Evolutionary conservation across 2,329 filamentous ascomycete genomes (phyloP).

Genomic region (Metarhizium guizhouense): DNA sequence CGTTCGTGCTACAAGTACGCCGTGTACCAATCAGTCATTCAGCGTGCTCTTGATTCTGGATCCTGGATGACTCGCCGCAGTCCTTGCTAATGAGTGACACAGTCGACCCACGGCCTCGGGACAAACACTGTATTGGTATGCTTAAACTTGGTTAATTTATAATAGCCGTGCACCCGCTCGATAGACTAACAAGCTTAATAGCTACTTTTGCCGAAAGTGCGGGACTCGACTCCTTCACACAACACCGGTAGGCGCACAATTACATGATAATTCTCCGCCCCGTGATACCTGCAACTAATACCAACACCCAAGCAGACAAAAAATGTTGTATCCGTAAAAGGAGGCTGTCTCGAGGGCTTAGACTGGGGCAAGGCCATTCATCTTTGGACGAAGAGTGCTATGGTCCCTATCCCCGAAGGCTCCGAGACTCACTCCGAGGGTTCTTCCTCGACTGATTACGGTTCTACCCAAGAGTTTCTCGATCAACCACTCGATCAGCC

Average conservation of each 20-base stretch:
- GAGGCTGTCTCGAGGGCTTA: conserved; percentile 55
- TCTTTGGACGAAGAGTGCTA: conserved; percentile 59
- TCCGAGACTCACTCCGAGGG: conserved; percentile 48
- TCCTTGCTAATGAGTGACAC: background rate
- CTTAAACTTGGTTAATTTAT: background rate
- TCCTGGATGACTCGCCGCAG: background rate
- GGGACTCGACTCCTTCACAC: conserved; percentile 57
- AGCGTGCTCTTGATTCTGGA: background rate
- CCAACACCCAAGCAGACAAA: background rate
- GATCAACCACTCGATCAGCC: conserved; percentile 22
- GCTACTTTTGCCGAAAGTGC: conserved; percentile 59
- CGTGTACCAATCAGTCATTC: too few species aligned
- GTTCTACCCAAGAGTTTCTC: conserved; percentile 33
- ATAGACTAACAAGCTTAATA: conserved; percentile 13
- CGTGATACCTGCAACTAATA: background rate
- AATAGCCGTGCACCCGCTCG: too few species aligned
- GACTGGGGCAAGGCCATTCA: conserved; percentile 54
- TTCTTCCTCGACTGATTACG: conserved; percentile 34
- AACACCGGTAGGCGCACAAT: conserved; percentile 36
- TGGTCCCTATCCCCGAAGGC: conserved; percentile 60
- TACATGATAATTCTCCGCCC: background rate
- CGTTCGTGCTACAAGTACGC: too few species aligned
- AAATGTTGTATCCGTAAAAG: conserved; percentile 56
- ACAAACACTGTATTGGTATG: conserved; percentile 48
- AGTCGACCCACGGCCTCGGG: conserved; percentile 51